These are phyloP conservation scores for Xerocomus amazonicus DNA, from an alignment of 1,284 basidiomycete species.

Conservation along the genomic window DNA sequence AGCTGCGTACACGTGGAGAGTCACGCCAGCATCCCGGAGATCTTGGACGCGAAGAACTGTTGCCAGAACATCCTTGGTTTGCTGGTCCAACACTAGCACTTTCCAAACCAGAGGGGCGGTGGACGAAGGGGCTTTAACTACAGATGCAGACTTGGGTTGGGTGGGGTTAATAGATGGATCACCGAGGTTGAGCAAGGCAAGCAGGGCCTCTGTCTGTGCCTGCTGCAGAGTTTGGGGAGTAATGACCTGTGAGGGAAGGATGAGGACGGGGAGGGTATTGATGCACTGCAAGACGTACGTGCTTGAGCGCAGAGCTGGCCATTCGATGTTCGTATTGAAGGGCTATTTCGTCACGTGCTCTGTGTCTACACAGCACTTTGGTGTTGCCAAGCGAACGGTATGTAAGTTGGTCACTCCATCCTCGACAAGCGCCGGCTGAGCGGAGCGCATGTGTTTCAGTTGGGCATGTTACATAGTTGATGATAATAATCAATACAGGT, in stretches of 20 bases:
- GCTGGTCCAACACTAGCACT: constrained; percentile 91
- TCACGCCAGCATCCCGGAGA: constrained; percentile 93
- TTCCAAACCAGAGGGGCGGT: constrained; percentile 92
- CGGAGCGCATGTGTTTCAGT: constrained; percentile 12
- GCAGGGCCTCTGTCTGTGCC: constrained; percentile 72
- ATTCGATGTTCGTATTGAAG: constrained; percentile 31
- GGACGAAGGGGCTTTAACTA: constrained; percentile 46
- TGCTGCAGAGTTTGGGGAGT: constrained; percentile 61
- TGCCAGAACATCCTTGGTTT: constrained; percentile 94
- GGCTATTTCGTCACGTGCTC: too few relatives aligned
- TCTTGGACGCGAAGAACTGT: constrained; percentile 96
- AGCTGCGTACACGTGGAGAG: constrained; percentile 86
- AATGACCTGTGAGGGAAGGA: constrained; percentile 18
- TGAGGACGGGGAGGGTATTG: neutral
- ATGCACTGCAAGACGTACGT: constrained; percentile 37
- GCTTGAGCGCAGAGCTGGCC: constrained; percentile 54
- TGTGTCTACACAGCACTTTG: too few relatives aligned
- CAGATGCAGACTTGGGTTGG: constrained; percentile 30
- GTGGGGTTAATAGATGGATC: constrained; percentile 34
- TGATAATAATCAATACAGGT: too few relatives aligned
- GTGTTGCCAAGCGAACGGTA: too few relatives aligned
- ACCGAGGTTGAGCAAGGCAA: constrained; percentile 62
- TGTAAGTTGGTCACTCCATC: too few relatives aligned
- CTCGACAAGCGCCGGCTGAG: constrained; percentile 10
- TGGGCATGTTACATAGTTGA: too few relatives aligned